Evolutionary conservation across 352 stramenopile species (phyloP).

Genomic region (Pythium guiyangense): DNA sequence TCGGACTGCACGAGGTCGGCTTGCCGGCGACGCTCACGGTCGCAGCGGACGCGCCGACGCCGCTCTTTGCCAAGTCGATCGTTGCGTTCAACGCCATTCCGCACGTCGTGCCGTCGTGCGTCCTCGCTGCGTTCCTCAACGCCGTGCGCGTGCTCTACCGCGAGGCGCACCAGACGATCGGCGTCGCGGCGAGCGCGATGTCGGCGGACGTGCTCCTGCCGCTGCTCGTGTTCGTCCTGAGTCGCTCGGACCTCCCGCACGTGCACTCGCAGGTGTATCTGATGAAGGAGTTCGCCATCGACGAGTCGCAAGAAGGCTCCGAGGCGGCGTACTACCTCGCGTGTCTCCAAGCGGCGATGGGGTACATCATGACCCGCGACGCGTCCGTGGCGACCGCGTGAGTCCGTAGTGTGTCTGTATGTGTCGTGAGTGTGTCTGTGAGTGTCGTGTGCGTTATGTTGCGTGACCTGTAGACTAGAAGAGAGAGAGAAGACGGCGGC

Average conservation of each 20-base stretch:
- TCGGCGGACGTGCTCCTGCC: slow-evolving; percentile 78
- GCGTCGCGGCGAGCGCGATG: slow-evolving; percentile 43
- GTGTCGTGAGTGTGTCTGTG: slow-evolving; percentile 6
- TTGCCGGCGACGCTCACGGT: slow-evolving; percentile 21
- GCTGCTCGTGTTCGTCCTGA: slow-evolving; percentile 70
- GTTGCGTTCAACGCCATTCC: slow-evolving; percentile 66
- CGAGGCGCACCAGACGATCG: slow-evolving; percentile 44
- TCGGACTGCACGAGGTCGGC: slow-evolving; percentile 52
- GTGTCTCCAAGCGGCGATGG: slow-evolving; percentile 70
- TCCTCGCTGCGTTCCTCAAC: slow-evolving; percentile 54
- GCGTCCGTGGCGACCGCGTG: slow-evolving; percentile 12
- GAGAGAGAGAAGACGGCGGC: neutral
- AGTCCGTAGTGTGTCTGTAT: slow-evolving; percentile 9
- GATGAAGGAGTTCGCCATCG: slow-evolving; percentile 77
- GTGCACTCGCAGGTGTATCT: slow-evolving; percentile 73
- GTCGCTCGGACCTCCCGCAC: slow-evolving; percentile 59
- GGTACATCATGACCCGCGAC: slow-evolving; percentile 61
- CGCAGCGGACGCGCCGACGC: slow-evolving; percentile 1
- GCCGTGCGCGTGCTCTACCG: slow-evolving; percentile 65
- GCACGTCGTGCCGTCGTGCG: slow-evolving; percentile 64
- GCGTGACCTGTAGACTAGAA: slow-evolving; percentile 6
- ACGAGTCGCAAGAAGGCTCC: slow-evolving; percentile 59
- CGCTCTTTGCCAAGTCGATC: slow-evolving; percentile 50
- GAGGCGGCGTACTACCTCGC: slow-evolving; percentile 83
- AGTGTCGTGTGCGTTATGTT: slow-evolving; percentile 5